These are phyloP conservation scores for Phytophthora boehmeriae DNA, from an alignment of 352 stramenopile species.

Conservation along the genomic window DNA sequence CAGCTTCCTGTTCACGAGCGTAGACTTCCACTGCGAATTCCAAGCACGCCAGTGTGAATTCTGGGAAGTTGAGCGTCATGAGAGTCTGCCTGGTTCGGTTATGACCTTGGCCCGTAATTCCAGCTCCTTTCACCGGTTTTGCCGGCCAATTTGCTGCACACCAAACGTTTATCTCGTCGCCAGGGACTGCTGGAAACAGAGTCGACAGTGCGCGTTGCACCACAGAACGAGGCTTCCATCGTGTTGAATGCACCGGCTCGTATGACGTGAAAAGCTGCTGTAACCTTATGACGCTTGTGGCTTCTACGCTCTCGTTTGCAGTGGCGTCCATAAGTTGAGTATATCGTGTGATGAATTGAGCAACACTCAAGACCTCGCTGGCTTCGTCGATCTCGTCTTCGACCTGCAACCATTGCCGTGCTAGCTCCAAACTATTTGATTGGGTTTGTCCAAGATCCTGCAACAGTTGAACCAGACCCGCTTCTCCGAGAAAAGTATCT, in stretches of 20 bases:
- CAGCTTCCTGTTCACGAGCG: slow-evolving; percentile 21
- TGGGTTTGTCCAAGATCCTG: slow-evolving; percentile 41
- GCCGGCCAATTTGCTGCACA: slow-evolving; percentile 29
- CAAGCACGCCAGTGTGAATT: slow-evolving; percentile 69
- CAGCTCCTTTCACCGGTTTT: slow-evolving; percentile 4
- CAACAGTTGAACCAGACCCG: slow-evolving; percentile 39
- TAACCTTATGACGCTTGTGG: slow-evolving; percentile 38
- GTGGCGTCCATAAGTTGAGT: slow-evolving; percentile 40
- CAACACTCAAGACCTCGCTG: slow-evolving; percentile 45
- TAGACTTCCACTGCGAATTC: slow-evolving; percentile 47
- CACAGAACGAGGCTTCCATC: slow-evolving; percentile 39
- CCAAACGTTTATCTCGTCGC: slow-evolving; percentile 40
- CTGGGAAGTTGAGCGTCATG: slow-evolving; percentile 45
- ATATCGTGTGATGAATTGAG: slow-evolving; percentile 73
- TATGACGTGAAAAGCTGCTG: slow-evolving; percentile 43
- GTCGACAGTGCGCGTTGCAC: slow-evolving; percentile 32
- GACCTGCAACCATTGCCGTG: slow-evolving; percentile 31
- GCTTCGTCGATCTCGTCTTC: slow-evolving; percentile 10
- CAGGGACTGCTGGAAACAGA: slow-evolving; percentile 32
- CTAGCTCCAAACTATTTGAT: slow-evolving; percentile 15
- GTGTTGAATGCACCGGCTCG: slow-evolving; percentile 38
- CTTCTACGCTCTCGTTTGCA: slow-evolving; percentile 2
- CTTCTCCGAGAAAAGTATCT: slow-evolving; percentile 44
- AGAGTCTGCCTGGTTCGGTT: slow-evolving; percentile 9
- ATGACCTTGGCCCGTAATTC: neutral